These are phyloP conservation scores for Dipteronia sinensis DNA, from an alignment of 345 rosid genomes.

Conservation along the genomic window DNA sequence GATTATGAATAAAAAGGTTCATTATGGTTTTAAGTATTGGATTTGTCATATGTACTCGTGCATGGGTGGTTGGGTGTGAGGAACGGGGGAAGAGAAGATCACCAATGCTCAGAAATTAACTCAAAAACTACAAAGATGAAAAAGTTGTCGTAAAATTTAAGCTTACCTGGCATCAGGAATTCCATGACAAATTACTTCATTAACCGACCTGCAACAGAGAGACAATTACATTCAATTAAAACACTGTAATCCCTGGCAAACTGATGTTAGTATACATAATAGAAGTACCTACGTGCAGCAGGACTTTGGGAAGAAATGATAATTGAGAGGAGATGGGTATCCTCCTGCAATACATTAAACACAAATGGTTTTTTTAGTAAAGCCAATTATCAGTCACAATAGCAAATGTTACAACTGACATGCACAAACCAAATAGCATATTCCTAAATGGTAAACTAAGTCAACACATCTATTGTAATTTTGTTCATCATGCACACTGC, in stretches of 20 bases:
- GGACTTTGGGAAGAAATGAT: conserved; percentile 94
- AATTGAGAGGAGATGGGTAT: conserved; percentile 97
- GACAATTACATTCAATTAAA: conserved; percentile 23
- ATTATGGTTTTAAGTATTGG: background rate
- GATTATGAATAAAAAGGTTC: background rate
- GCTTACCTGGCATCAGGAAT: conserved; percentile 95
- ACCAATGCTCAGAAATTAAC: background rate
- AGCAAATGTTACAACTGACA: background rate
- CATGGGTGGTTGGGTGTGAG: background rate
- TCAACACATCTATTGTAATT: background rate
- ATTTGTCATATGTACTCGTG: background rate
- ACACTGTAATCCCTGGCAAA: conserved; percentile 7
- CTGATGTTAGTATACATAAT: conserved; percentile 23
- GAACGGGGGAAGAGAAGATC: background rate
- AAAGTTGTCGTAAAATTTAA: background rate
- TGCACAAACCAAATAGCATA: background rate
- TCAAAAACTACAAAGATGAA: no score
- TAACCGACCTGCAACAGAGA: conserved; percentile 72
- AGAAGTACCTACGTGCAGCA: conserved; percentile 98
- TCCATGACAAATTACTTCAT: conserved; percentile 99
- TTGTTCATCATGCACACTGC: background rate
- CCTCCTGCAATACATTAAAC: conserved; percentile 59
- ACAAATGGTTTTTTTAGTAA: background rate
- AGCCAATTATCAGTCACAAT: background rate
- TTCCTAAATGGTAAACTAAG: background rate